phyloP scores from a whole-genome alignment of 202 grass and related monocot genomes.

The Schoenoplectus triqueter region DNA sequence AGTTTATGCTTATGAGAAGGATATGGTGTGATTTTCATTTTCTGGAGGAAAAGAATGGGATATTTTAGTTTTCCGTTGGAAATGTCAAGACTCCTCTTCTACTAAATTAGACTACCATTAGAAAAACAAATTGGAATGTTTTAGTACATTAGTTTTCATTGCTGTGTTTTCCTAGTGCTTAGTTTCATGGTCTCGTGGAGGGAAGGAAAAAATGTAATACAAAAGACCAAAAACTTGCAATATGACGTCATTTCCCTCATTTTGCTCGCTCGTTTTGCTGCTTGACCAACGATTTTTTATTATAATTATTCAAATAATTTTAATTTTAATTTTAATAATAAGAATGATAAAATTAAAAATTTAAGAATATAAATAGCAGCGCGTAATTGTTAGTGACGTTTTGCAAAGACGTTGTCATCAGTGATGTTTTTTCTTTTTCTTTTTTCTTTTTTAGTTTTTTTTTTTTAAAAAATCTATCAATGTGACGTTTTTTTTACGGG shows the following conservation, averaged over 20 bases:
- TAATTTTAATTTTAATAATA: too few species aligned
- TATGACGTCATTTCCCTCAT: not conserved
- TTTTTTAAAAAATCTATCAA: too few species aligned
- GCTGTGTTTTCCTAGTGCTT: not conserved
- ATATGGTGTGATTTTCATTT: conserved; percentile 20
- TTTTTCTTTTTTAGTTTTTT: too few species aligned
- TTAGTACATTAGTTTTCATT: not conserved
- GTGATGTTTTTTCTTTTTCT: too few species aligned
- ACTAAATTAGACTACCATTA: conserved; percentile 8
- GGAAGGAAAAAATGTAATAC: not conserved
- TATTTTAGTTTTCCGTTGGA: not conserved
- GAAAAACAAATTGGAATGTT: not conserved
- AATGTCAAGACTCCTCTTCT: not conserved
- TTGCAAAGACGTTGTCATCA: too few species aligned
- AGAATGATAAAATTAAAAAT: too few species aligned
- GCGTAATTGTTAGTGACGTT: too few species aligned
- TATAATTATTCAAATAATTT: too few species aligned
- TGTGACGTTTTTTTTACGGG: too few species aligned
- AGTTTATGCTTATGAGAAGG: not conserved
- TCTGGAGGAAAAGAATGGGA: not conserved
- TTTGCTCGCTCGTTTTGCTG: too few species aligned
- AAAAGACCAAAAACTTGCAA: not conserved
- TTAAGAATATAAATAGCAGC: too few species aligned
- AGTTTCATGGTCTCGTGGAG: not conserved
- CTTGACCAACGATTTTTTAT: too few species aligned